Evolutionary conservation across 2,329 filamentous ascomycete genomes (phyloP), one percentile per base, ranked within the genome.

Genomic region (Colletotrichum liriopes): DNA sequence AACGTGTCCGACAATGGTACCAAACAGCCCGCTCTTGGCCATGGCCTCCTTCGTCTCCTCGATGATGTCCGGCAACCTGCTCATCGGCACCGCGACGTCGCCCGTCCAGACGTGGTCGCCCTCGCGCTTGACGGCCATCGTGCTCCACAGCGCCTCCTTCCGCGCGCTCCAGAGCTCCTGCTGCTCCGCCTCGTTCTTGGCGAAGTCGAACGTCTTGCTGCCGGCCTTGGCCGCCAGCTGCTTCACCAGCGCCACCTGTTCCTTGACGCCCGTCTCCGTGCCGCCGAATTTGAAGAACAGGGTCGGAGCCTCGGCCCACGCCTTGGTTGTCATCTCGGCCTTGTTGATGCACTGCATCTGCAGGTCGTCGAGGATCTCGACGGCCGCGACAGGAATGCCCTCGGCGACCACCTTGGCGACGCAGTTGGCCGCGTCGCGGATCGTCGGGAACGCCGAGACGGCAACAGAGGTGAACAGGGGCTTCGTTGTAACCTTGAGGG

Each of bases 311-410:
- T 94, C 93, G 64, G 86, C 86, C 93, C 93, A 96, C 11, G 82
- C 82, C 72, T 91, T 89, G 45, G 86, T 85, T 1, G 93, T 95
- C 79, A 86, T 87, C 35, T 92, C 92, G 0, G 91, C 89, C 37
- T 88, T 85, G 82, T 92, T 91, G 82, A 92, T 90, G 79, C 87
- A 89, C 76, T 84, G 85, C 89, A 98, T 98, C 84, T 97, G 95
- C 69, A 95, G 92, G 79, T 97, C 95, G 83, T 98, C 95, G 37
- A 98, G 86, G 70, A 98, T 93, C 84, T 98, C 95, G 54, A 98
- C 91, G n/a, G 95, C 95, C 0, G 95, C 95, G 52, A 98, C 92
- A 39, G 93, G 94, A 14, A 98, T 89, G 35, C 94, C 95, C 65
- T 93, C 89, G 55, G 90, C 90, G 5, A 98, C 95, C 14, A 98